A percentile compares a stretch with the other conserved stretches of the same genome.
These are phyloP conservation scores for Gaeumannomyces sp. DNA, from an alignment of 2,329 filamentous ascomycete species.

Conservation along the genomic window DNA sequence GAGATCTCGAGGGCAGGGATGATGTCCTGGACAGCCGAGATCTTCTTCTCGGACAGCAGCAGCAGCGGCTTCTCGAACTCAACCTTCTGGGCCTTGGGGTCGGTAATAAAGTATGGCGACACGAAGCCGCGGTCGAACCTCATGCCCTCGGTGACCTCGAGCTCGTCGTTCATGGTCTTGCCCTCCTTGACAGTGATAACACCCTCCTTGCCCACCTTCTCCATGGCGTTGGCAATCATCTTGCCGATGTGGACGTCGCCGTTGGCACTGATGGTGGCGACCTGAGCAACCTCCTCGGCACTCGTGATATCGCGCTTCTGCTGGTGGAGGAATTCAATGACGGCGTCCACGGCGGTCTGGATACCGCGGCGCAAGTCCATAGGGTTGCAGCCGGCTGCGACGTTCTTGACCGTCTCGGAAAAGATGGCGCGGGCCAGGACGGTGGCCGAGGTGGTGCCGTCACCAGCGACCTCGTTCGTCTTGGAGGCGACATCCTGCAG, in stretches of 20 bases:
- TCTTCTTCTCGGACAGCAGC: slow-evolving; percentile 99
- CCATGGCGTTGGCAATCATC: slow-evolving; percentile 97
- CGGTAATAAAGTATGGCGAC: slow-evolving; percentile 99
- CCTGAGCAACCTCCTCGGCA: slow-evolving; percentile 92
- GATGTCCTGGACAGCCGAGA: slow-evolving; percentile 97
- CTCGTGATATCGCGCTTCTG: slow-evolving; percentile 99
- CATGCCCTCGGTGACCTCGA: slow-evolving; percentile 99
- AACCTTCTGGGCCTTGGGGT: slow-evolving; percentile 96
- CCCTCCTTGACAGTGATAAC: slow-evolving; percentile 99
- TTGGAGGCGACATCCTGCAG: slow-evolving; percentile 98
- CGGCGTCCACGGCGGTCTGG: slow-evolving; percentile 90
- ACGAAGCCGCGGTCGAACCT: slow-evolving; percentile 98
- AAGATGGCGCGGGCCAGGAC: slow-evolving; percentile 97
- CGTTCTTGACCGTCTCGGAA: slow-evolving; percentile 99
- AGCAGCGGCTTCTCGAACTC: slow-evolving; percentile 99
- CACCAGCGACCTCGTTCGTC: slow-evolving; percentile 98
- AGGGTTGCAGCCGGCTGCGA: slow-evolving; percentile 97
- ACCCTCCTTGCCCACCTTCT: slow-evolving; percentile 99
- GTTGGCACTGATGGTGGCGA: slow-evolving; percentile 97
- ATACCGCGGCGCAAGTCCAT: slow-evolving; percentile 98
- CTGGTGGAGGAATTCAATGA: slow-evolving; percentile 87
- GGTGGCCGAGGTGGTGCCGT: slow-evolving; percentile 96
- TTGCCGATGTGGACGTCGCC: slow-evolving; percentile 92
- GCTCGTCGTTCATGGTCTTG: slow-evolving; percentile 96
- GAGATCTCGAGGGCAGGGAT: slow-evolving; percentile 96